phyloP scores from a whole-genome alignment of 768 basidiomycete genomes.

The Chalciporus pseudorubinellus region DNA sequence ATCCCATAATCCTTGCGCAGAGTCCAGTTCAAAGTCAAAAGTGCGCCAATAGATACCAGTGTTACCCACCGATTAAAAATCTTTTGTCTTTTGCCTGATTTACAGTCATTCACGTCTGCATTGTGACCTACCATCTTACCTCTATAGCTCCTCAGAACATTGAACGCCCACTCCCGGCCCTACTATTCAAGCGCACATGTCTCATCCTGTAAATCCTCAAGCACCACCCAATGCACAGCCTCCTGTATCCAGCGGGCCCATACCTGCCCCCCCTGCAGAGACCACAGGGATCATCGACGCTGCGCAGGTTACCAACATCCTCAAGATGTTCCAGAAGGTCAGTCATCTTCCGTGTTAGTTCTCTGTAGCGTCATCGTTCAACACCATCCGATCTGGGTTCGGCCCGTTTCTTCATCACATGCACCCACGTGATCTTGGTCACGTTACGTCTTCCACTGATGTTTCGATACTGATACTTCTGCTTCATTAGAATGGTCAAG shows the following conservation, averaged over 20 bases:
- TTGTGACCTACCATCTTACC: not conserved
- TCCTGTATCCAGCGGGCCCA: constrained; percentile 7
- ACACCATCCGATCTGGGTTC: not conserved
- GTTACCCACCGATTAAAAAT: constrained; percentile 7
- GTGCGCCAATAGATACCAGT: constrained; percentile 7
- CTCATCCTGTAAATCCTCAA: constrained; percentile 9
- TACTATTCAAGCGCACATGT: constrained; percentile 8
- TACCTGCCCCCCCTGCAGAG: constrained; percentile 9
- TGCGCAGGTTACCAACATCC: constrained; percentile 56
- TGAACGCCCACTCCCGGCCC: not conserved
- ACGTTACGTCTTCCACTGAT: constrained; percentile 16
- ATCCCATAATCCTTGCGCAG: constrained; percentile 9
- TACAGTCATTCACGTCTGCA: not conserved
- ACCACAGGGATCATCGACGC: constrained; percentile 38
- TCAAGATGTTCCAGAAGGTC: constrained; percentile 62
- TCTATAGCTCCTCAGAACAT: not conserved
- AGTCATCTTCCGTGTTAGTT: constrained; percentile 14
- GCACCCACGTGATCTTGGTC: constrained; percentile 27
- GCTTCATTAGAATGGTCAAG: constrained; percentile 41
- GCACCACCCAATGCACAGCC: constrained; percentile 14
- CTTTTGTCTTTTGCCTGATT: not conserved
- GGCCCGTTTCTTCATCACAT: constrained; percentile 1
- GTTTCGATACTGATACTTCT: not conserved
- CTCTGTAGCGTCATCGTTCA: not conserved
- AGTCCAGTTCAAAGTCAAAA: not conserved